Evolutionary conservation across 2,329 filamentous ascomycete species (phyloP).

Genomic region (Gyromitra esculenta): DNA sequence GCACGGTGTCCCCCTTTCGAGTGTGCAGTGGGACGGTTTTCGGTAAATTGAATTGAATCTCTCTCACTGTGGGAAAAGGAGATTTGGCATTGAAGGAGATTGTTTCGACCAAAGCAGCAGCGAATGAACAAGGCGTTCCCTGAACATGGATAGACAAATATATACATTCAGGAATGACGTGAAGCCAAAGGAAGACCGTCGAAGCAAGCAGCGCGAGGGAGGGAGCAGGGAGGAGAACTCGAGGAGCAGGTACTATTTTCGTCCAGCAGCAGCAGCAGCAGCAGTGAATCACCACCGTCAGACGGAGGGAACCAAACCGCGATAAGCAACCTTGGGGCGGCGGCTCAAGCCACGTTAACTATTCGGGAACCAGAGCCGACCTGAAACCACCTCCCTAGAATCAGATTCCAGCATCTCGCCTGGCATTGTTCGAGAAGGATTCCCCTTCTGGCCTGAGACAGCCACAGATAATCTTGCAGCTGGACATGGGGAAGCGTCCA

Average conservation of each 20-base stretch:
- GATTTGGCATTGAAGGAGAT: background rate
- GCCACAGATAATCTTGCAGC: constrained; percentile 19
- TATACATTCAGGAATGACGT: constrained; percentile 10
- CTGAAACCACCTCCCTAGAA: constrained; percentile 18
- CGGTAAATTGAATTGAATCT: background rate
- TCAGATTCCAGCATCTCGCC: constrained; percentile 24
- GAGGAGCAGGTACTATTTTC: constrained; percentile 32
- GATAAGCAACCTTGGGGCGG: constrained; percentile 30
- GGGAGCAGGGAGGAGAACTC: background rate
- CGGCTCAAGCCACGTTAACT: constrained; percentile 39
- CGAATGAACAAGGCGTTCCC: constrained; percentile 3
- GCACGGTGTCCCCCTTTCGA: constrained; percentile 21
- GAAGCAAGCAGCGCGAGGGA: background rate
- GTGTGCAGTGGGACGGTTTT: background rate
- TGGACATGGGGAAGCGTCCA: constrained; percentile 19
- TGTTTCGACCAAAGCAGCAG: background rate
- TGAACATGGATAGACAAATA: constrained; percentile 7
- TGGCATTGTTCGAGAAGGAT: constrained; percentile 40
- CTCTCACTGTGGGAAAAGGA: background rate
- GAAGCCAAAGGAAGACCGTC: constrained; percentile 24
- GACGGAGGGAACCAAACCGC: constrained; percentile 9
- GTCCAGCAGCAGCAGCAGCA: background rate
- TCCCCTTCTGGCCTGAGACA: constrained; percentile 19
- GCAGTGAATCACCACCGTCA: constrained; percentile 26
- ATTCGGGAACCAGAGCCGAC: constrained; percentile 28